These are phyloP conservation scores for Daldinia decipiens DNA, from an alignment of 495 filamentous ascomycete genomes.

Conservation along the genomic window DNA sequence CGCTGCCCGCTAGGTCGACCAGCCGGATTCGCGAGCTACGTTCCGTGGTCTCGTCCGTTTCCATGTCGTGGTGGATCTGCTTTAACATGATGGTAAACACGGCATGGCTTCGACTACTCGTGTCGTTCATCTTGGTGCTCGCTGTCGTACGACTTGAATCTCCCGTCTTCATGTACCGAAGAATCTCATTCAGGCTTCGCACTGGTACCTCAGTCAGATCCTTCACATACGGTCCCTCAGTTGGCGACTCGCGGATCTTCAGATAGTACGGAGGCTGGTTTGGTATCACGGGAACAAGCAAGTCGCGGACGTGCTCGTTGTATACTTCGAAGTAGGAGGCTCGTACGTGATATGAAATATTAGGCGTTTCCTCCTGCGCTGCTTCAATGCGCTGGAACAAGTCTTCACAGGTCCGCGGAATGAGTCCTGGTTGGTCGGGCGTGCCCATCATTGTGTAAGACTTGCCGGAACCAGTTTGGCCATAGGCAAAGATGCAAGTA, in stretches of 20 bases:
- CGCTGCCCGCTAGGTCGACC: conserved; percentile 94
- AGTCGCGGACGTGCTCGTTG: conserved; percentile 97
- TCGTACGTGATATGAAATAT: conserved; percentile 94
- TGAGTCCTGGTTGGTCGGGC: conserved; percentile 82
- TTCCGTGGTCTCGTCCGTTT: conserved; percentile 95
- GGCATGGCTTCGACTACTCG: conserved; percentile 89
- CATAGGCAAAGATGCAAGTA: conserved; percentile 99
- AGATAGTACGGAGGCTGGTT: conserved; percentile 87
- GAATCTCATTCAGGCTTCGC: conserved; percentile 80
- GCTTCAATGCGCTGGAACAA: conserved; percentile 93
- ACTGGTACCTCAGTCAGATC: conserved; percentile 93
- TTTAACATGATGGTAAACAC: conserved; percentile 98
- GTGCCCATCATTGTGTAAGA: conserved; percentile 99
- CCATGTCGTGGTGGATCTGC: conserved; percentile 91
- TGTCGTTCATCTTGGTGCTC: conserved; percentile 99
- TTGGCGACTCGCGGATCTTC: conserved; percentile 94
- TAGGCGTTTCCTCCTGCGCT: conserved; percentile 75
- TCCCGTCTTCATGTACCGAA: conserved; percentile 89
- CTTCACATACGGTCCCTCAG: conserved; percentile 97
- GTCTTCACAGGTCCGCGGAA: conserved; percentile 96
- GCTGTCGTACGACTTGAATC: conserved; percentile 91
- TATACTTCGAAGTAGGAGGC: conserved; percentile 99
- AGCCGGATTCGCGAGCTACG: conserved; percentile 91
- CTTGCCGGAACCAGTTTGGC: conserved; percentile 97
- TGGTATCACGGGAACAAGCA: conserved; percentile 78